Base-by-base conservation (phyloP, 2,329 filamentous ascomycete genomes). In the Cyanodermella asteris region DNA sequence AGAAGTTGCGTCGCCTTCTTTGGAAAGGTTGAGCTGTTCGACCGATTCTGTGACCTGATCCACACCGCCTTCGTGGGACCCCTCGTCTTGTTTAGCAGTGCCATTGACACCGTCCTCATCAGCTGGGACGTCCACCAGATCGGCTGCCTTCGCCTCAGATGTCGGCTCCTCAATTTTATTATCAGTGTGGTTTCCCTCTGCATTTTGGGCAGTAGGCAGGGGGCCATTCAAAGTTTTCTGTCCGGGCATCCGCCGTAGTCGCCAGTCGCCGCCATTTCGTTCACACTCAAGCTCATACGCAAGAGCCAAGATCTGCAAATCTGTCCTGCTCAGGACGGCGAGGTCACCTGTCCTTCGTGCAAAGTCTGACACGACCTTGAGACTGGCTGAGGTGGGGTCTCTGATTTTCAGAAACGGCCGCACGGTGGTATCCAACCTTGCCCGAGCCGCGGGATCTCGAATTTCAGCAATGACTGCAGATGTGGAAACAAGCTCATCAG, bases 211-310 rank as follows among this genome's bases (percentile, higher is more conserved):
- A n/a, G n/a, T n/a, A 1, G 68, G 65, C 6, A 70, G 64, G 35
- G 60, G 61, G 3, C 76, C 76, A 43, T 84, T 84, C 28, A 82
- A 43, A 1, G 62, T 47, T 46, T 81, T 82, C 45, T 91, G 81
- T 1, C 71, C 74, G 0, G 84, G 84, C 3, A 64, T 61, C 29
- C 64, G 76, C 32, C 82, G 61, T 46, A 93, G 42, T 31, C 82
- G 64, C 74, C 78, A 91, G 44, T 91, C 72, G 2, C 82, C 82
- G n/a, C 71, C 68, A 44, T 91, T 90, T 30, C 72, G 59, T 54
- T 94, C 82, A 39, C 77, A 75, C 40, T 94, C 84, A n/a, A 94
- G 46, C 45, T 97, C 87, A 46, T 94, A 94, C 1, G 80, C 75
- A 28, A 97, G 55, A 6, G 84, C 87, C 41, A 94, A 56, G 20